Percentiles rank a stretch among this genome's conserved stretches.
Evolutionary conservation across 148 eudicot genomes (phyloP).

Genomic region (Mesembryanthemum crystallinum): DNA sequence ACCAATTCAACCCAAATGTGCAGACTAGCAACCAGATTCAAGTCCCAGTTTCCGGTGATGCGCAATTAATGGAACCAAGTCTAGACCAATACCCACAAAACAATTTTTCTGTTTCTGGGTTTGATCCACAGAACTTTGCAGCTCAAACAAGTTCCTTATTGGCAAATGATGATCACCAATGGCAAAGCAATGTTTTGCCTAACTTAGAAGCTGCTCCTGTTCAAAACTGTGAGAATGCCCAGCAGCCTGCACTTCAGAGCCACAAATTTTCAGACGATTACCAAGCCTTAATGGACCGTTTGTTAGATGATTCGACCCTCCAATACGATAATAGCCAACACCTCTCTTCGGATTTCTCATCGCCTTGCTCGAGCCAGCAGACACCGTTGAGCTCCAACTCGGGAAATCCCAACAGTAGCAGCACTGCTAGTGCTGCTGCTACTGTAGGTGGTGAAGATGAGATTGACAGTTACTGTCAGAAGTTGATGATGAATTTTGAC

Average conservation of each 20-base stretch:
- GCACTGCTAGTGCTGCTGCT: slow-evolving; percentile 6
- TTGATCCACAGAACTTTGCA: slow-evolving; percentile 8
- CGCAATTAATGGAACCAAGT: slow-evolving; percentile 36
- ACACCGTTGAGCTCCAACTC: slow-evolving; percentile 45
- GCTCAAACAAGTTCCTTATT: background rate
- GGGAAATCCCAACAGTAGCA: slow-evolving; percentile 35
- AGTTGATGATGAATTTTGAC: slow-evolving; percentile 36
- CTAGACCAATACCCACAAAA: slow-evolving; percentile 26
- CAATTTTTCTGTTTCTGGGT: slow-evolving; percentile 7
- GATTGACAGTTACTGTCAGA: slow-evolving; percentile 57
- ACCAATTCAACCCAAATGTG: slow-evolving; percentile 10
- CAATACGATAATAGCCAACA: slow-evolving; percentile 26
- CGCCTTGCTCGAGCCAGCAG: slow-evolving; percentile 66
- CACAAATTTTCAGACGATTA: slow-evolving; percentile 22
- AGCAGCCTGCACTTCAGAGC: slow-evolving; percentile 14
- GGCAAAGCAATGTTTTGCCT: slow-evolving; percentile 11
- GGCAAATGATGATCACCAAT: slow-evolving; percentile 2
- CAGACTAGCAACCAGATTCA: slow-evolving; percentile 11
- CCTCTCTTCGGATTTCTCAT: slow-evolving; percentile 54
- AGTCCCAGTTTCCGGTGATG: slow-evolving; percentile 18
- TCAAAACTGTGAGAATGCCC: background rate
- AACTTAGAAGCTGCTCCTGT: background rate
- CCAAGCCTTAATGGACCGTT: slow-evolving; percentile 25
- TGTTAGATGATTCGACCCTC: slow-evolving; percentile 33
- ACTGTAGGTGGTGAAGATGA: slow-evolving; percentile 45